These are phyloP conservation scores for Scheffersomyces stambukii DNA, from an alignment of 1,139 yeast genomes.

Conservation along the genomic window DNA sequence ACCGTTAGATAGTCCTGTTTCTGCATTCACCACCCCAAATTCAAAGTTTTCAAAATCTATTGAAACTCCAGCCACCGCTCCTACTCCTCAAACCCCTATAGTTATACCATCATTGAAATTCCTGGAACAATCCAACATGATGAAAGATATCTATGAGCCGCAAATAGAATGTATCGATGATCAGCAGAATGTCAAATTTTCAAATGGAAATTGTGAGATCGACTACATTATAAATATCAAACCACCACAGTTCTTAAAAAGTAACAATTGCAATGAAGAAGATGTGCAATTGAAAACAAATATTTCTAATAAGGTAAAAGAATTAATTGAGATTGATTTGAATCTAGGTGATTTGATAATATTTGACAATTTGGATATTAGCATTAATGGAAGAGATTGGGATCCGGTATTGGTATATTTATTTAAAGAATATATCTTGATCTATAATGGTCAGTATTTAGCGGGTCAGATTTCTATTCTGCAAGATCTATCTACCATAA, in stretches of 20 bases:
- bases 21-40: not conserved
- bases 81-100: conserved; percentile 6
- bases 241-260: conserved; percentile 20
- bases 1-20: too few species aligned
- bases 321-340: conserved; percentile 11
- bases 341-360: conserved; percentile 27
- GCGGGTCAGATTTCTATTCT: conserved; percentile 26
- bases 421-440: conserved; percentile 35
- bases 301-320: conserved; percentile 9
- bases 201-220: conserved; percentile 13
- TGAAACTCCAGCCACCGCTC: conserved; percentile 2
- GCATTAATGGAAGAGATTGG: conserved; percentile 35
- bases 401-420: conserved; percentile 33
- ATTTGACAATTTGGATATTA: conserved; percentile 42
- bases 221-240: conserved; percentile 21
- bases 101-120: conserved; percentile 5
- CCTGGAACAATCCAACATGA: conserved; percentile 14
- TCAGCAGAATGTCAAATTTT: conserved; percentile 10
- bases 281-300: conserved; percentile 14
- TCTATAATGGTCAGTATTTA: conserved; percentile 28
- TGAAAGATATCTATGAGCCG: conserved; percentile 17
- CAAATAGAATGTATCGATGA: conserved; percentile 15
- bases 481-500: conserved; percentile 29
- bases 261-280: conserved; percentile 8
- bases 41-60: not conserved